Percentiles rank a stretch among this genome's conserved stretches.
Conservation (phyloP, 768 basidiomycete genomes). For the Trametes gibbosa region DNA sequence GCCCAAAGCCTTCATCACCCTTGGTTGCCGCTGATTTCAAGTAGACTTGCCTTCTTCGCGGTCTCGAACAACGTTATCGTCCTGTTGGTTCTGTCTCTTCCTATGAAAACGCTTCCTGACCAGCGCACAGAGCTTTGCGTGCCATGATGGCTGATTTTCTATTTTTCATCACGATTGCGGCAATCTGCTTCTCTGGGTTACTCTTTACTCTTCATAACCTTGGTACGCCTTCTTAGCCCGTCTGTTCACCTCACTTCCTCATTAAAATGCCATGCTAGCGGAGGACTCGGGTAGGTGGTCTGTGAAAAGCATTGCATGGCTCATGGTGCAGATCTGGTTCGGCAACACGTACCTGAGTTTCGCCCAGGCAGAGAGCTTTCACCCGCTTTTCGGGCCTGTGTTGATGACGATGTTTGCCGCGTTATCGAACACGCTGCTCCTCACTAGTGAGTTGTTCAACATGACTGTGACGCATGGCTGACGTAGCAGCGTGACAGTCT, state of each 20-base stretch:
- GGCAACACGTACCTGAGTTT: constrained; percentile 66
- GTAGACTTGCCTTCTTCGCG: constrained; percentile 74
- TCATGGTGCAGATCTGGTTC: constrained; percentile 88
- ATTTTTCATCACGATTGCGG: constrained; percentile 75
- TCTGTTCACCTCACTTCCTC: not conserved
- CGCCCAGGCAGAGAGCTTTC: constrained; percentile 41
- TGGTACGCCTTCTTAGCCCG: constrained; percentile 31
- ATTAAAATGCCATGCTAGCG: constrained; percentile 17
- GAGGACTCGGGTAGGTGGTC: constrained; percentile 33
- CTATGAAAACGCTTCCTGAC: constrained; percentile 7
- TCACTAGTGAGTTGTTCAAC: constrained; percentile 61
- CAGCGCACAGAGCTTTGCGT: constrained; percentile 56
- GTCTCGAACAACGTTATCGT: constrained; percentile 78
- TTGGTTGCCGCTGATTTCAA: not conserved
- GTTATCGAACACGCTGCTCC: constrained; percentile 70
- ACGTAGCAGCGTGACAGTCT: constrained; percentile 36
- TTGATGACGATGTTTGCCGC: constrained; percentile 81
- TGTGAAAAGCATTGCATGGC: constrained; percentile 65
- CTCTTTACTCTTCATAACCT: constrained; percentile 53
- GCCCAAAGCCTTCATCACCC: not conserved
- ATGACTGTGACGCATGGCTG: not conserved
- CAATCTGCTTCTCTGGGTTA: constrained; percentile 79
- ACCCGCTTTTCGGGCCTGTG: constrained; percentile 67
- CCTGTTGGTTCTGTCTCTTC: constrained; percentile 34
- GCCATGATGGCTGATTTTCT: constrained; percentile 81